Evolutionary conservation across 2,329 filamentous ascomycete species (phyloP).

Genomic region (Teratosphaeria epicoccoides): DNA sequence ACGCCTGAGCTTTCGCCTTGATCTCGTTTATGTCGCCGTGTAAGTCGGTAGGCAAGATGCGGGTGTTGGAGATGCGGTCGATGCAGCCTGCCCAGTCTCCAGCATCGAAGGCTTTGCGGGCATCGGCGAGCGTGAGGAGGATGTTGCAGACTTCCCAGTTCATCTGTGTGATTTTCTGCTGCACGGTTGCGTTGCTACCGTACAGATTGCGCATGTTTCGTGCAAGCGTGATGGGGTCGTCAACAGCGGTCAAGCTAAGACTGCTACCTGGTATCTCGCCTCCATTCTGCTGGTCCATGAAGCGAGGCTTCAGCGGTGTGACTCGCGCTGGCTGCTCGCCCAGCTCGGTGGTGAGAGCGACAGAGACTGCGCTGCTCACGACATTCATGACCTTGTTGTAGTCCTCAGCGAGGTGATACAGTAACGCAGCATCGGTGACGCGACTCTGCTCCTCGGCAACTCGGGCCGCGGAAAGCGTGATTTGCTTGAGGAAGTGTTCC

Average conservation of each 20-base stretch:
- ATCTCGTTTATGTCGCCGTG: slow-evolving; percentile 66
- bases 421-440: slow-evolving; percentile 81
- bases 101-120: slow-evolving; percentile 48
- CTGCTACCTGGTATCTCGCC: slow-evolving; percentile 38
- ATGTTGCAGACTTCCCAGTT: slow-evolving; percentile 51
- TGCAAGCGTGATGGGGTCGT: slow-evolving; percentile 55
- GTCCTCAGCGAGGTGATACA: slow-evolving; percentile 90
- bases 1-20: slow-evolving; percentile 68
- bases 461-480: slow-evolving; percentile 83
- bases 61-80: slow-evolving; percentile 58
- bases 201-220: slow-evolving; percentile 54
- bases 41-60: slow-evolving; percentile 70
- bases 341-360: slow-evolving; percentile 76
- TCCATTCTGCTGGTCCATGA: slow-evolving; percentile 25
- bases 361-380: slow-evolving; percentile 79
- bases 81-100: slow-evolving; percentile 51
- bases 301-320: slow-evolving; percentile 66
- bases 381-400: slow-evolving; percentile 90
- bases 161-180: slow-evolving; percentile 45
- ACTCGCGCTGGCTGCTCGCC: slow-evolving; percentile 70
- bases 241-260: slow-evolving; percentile 56
- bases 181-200: slow-evolving; percentile 49
- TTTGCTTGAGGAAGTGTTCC: slow-evolving; percentile 77
- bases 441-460: slow-evolving; percentile 91
- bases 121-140: slow-evolving; percentile 50